phyloP scores from a whole-genome alignment of 139 green algal genomes.

The Astrephomene gubernaculifera region DNA sequence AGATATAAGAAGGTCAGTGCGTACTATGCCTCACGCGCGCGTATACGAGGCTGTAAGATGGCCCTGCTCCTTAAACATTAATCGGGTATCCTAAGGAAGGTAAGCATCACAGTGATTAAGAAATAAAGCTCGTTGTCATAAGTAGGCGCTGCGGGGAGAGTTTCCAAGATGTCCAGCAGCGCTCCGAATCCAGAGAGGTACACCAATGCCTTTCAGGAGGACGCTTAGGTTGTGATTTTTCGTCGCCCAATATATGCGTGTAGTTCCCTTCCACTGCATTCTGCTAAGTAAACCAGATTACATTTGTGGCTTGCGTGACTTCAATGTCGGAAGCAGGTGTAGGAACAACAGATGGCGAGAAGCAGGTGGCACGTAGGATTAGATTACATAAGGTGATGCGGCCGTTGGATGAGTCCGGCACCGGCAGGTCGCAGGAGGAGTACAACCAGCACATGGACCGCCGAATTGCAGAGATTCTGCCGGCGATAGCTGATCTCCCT shows the following conservation, averaged over 20 bases:
- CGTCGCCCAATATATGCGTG: no score
- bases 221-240: neutral
- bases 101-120: no score
- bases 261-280: no score
- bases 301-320: neutral
- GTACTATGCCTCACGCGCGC: no score
- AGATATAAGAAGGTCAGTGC: no score
- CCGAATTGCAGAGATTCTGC: conserved; percentile 63
- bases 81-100: no score
- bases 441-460: conserved; percentile 42
- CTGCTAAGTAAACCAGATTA: neutral
- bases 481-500: conserved; percentile 63
- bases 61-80: no score
- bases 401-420: conserved; percentile 20
- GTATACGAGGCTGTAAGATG: no score
- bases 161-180: neutral
- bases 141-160: no score
- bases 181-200: neutral
- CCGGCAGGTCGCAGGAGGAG: conserved; percentile 26
- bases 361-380: conserved; percentile 35
- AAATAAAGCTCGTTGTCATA: no score
- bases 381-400: conserved; percentile 56
- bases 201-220: neutral
- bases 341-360: neutral
- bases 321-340: conserved; percentile 21